Conservation (phyloP, 2,329 filamentous ascomycete species). For the Basipetospora chlamydospora region DNA sequence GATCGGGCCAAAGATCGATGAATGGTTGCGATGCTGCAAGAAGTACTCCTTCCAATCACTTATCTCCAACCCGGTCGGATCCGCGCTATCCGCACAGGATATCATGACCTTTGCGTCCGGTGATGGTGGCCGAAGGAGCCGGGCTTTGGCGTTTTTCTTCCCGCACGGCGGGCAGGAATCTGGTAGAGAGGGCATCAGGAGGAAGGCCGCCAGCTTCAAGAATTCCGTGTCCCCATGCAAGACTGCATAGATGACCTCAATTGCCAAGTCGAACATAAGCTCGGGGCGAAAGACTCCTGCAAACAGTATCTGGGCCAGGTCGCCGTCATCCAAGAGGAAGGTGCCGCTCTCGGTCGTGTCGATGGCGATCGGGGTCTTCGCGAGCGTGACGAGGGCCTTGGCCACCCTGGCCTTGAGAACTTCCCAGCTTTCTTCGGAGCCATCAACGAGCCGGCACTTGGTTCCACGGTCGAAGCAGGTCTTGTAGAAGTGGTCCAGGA, state of each 20-base stretch:
- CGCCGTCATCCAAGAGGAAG: conserved; percentile 17
- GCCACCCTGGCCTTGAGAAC: conserved; percentile 13
- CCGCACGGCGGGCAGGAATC: conserved; percentile 1
- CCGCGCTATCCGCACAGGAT: conserved; percentile 14
- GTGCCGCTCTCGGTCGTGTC: conserved; percentile 10
- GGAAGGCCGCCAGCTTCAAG: conserved; percentile 10
- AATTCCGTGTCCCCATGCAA: neutral
- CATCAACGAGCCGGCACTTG: conserved; percentile 5
- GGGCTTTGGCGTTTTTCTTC: neutral
- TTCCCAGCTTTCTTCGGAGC: conserved; percentile 3
- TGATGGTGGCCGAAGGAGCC: conserved; percentile 4
- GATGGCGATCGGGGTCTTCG: conserved; percentile 13
- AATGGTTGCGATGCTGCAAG: conserved; percentile 12
- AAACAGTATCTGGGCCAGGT: conserved; percentile 13
- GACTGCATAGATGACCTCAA: conserved; percentile 5
- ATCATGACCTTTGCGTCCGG: conserved; percentile 10
- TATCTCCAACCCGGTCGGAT: conserved; percentile 10
- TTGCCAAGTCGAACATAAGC: conserved; percentile 8
- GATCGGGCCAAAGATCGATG: conserved; percentile 16
- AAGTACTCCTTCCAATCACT: conserved; percentile 18
- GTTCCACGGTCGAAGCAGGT: conserved; percentile 19
- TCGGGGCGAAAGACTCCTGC: conserved; percentile 18
- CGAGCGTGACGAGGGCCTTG: conserved; percentile 15
- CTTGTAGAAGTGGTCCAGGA: conserved; percentile 19
- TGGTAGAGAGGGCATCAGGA: conserved; percentile 7